Percentiles rank a stretch among this genome's conserved stretches.
Evolutionary conservation across 108 stramenopile species (phyloP).

Genomic region (Schizochytrium sp.): DNA sequence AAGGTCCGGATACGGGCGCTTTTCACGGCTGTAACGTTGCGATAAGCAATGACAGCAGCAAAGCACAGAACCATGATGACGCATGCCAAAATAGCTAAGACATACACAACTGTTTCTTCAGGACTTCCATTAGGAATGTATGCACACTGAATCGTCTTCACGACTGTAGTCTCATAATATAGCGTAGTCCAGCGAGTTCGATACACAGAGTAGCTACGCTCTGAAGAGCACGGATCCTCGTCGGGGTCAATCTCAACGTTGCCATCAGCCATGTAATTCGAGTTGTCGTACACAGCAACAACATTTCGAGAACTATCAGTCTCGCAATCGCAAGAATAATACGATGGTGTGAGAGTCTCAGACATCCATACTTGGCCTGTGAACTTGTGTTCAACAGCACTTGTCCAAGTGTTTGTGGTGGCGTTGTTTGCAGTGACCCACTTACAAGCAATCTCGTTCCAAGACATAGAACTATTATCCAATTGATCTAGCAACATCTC

Average conservation of each 20-base stretch:
- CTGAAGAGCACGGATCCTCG: neutral
- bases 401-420: neutral
- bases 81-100: neutral
- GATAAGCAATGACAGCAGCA: neutral
- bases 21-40: neutral
- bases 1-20: neutral
- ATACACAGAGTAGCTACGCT: neutral
- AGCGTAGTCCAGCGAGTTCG: neutral
- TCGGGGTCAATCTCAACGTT: too few relatives aligned
- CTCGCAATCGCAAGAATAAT: neutral
- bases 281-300: neutral
- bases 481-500: neutral
- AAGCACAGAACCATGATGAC: neutral
- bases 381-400: neutral
- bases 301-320: neutral
- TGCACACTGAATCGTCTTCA: too few relatives aligned
- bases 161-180: neutral
- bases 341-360: neutral
- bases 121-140: too few relatives aligned
- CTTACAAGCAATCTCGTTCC: neutral
- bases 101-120: too few relatives aligned
- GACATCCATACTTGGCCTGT: neutral
- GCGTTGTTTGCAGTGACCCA: neutral
- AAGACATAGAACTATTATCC: neutral
- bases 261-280: neutral